Conservation (phyloP, 148 eudicot genomes). For the Cornus controversa region DNA sequence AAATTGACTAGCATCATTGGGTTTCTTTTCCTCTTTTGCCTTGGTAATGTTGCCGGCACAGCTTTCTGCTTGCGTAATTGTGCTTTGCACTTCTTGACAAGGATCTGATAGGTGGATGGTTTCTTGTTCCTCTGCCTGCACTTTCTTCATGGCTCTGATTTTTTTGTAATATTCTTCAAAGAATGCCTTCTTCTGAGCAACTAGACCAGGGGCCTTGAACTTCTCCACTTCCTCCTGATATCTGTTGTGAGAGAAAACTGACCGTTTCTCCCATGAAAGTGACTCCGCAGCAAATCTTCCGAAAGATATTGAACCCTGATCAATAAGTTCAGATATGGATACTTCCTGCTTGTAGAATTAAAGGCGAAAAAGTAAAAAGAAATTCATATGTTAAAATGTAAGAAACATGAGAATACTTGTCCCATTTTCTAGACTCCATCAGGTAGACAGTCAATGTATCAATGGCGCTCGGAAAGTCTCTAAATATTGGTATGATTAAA, state of each 20-base stretch:
- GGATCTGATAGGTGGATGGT: neutral
- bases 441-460: neutral
- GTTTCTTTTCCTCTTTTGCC: neutral
- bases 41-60: neutral
- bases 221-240: conserved; percentile 1
- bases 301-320: conserved; percentile 6
- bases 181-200: conserved; percentile 3
- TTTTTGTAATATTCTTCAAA: conserved; percentile 3
- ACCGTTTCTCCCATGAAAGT: conserved; percentile 4
- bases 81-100: neutral
- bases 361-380: too few relatives aligned
- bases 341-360: neutral
- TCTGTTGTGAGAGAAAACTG: neutral
- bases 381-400: too few relatives aligned
- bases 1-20: neutral
- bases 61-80: neutral
- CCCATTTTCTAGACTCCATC: neutral
- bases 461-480: neutral
- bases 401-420: neutral
- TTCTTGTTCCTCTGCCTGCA: neutral
- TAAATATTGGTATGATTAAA: neutral
- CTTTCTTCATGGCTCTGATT: conserved; percentile 1
- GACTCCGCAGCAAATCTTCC: conserved; percentile 8
- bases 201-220: conserved; percentile 2
- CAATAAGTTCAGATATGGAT: neutral